Evolutionary conservation across 257 asterid species (phyloP).

Genomic region (Solanum arcanum): DNA sequence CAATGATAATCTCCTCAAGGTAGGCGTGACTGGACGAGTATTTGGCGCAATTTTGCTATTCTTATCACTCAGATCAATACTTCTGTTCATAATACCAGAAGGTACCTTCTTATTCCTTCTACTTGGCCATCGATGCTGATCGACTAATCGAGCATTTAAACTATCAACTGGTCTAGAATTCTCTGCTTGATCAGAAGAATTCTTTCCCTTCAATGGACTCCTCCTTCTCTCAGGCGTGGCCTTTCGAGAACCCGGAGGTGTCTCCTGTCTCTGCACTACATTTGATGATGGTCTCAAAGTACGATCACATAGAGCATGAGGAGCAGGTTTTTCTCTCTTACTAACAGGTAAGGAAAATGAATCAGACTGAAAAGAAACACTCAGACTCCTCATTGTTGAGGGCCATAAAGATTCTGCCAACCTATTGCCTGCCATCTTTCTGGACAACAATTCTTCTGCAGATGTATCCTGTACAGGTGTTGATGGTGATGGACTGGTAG

Average conservation of each 20-base stretch:
- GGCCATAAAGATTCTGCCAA: slow-evolving; percentile 77
- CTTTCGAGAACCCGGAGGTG: slow-evolving; percentile 34
- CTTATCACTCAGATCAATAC: slow-evolving; percentile 44
- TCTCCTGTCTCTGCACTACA: slow-evolving; percentile 35
- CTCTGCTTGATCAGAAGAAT: slow-evolving; percentile 52
- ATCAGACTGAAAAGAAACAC: slow-evolving; percentile 56
- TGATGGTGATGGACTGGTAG: slow-evolving; percentile 37
- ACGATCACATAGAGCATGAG: slow-evolving; percentile 33
- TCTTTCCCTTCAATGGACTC: slow-evolving; percentile 60
- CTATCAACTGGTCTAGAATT: slow-evolving; percentile 64
- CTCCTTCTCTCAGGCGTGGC: slow-evolving; percentile 66
- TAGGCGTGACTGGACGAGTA: slow-evolving; percentile 20
- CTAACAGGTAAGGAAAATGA: slow-evolving; percentile 26
- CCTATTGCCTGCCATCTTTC: slow-evolving; percentile 34
- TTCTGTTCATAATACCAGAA: slow-evolving; percentile 22
- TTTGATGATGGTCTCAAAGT: slow-evolving; percentile 49
- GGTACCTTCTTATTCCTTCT: slow-evolving; percentile 37
- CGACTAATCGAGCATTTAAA: slow-evolving; percentile 39
- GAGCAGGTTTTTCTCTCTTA: slow-evolving; percentile 48
- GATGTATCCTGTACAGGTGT: slow-evolving; percentile 56
- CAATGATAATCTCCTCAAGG: slow-evolving; percentile 52
- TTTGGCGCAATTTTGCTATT: slow-evolving; percentile 21
- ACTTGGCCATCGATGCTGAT: slow-evolving; percentile 78
- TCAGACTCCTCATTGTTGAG: slow-evolving; percentile 58
- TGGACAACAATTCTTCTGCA: slow-evolving; percentile 26